Evolutionary conservation across 1,139 yeast genomes (phyloP).

Genomic region (Ogataea hybrid): DNA sequence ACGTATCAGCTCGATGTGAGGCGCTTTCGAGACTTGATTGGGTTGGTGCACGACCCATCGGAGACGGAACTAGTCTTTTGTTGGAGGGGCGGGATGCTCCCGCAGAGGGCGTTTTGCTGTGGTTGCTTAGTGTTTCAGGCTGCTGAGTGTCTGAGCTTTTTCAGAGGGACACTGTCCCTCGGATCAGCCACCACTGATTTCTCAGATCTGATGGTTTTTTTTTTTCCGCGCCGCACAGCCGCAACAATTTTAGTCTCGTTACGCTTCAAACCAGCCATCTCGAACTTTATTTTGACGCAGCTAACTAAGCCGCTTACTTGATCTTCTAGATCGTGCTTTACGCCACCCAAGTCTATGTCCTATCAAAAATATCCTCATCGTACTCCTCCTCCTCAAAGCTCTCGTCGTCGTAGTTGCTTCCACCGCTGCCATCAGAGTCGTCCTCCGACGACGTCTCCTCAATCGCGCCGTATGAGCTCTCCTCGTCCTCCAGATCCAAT

Average conservation of each 20-base stretch:
- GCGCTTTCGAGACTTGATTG: slow-evolving; percentile 2
- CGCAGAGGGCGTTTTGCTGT: no score
- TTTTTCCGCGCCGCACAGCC: slow-evolving; percentile 6
- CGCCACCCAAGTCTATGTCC: slow-evolving; percentile 18
- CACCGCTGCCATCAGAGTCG: slow-evolving; percentile 32
- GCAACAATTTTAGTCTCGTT: background rate
- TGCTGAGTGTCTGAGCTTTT: no score
- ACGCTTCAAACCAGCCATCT: slow-evolving; percentile 8
- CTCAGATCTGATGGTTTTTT: background rate
- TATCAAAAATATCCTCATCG: slow-evolving; percentile 50
- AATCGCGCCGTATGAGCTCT: slow-evolving; percentile 31
- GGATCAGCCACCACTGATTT: no score
- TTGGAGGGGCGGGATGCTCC: no score
- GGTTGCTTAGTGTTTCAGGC: no score
- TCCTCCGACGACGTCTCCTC: slow-evolving; percentile 36
- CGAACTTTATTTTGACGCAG: background rate
- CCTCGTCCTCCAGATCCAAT: slow-evolving; percentile 39
- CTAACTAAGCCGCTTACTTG: background rate
- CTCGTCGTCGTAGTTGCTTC: slow-evolving; percentile 27
- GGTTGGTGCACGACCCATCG: slow-evolving; percentile 10
- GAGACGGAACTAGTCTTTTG: no score
- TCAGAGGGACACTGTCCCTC: no score
- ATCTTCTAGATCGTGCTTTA: no score
- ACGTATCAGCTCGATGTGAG: slow-evolving; percentile 9
- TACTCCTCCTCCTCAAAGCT: slow-evolving; percentile 30